Percentiles rank a stretch among this genome's conserved stretches.
phyloP scores from a whole-genome alignment of 495 filamentous ascomycete genomes.

The Pseudoneurospora amorphoporcata region DNA sequence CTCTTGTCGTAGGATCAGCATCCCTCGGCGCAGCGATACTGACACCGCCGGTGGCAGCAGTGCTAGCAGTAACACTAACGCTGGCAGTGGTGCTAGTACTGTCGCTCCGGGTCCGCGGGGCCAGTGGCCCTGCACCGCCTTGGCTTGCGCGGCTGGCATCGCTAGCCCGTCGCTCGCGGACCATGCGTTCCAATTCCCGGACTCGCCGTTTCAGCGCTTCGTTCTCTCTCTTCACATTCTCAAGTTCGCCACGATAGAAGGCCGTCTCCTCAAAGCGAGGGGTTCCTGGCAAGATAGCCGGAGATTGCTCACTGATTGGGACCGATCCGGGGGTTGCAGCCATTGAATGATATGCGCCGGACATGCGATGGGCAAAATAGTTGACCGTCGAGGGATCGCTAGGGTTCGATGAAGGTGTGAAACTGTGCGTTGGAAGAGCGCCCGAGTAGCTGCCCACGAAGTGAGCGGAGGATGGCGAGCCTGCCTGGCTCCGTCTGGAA shows the following conservation, averaged over 20 bases:
- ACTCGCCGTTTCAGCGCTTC: slow-evolving; percentile 63
- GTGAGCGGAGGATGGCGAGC: slow-evolving; percentile 26
- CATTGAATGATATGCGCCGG: slow-evolving; percentile 5
- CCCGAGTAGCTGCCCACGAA: slow-evolving; percentile 1
- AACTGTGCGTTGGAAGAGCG: slow-evolving; percentile 1
- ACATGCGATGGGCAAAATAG: slow-evolving; percentile 23
- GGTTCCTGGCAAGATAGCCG: slow-evolving; percentile 40
- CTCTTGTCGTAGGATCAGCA: slow-evolving; percentile 1
- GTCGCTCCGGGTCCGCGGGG: slow-evolving; percentile 20
- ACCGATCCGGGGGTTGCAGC: slow-evolving; percentile 8
- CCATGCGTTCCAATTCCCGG: slow-evolving; percentile 55
- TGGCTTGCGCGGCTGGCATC: slow-evolving; percentile 25
- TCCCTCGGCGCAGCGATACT: slow-evolving; percentile 22
- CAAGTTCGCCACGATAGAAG: slow-evolving; percentile 59
- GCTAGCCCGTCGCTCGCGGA: slow-evolving; percentile 36
- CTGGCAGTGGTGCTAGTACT: slow-evolving; percentile 31
- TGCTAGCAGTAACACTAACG: slow-evolving; percentile 29
- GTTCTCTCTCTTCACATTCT: slow-evolving; percentile 69
- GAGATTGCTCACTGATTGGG: slow-evolving; percentile 27
- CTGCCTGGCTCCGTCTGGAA: slow-evolving; percentile 31
- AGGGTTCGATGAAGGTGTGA: slow-evolving; percentile 10
- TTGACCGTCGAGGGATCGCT: slow-evolving; percentile 12
- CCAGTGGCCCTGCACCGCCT: neutral
- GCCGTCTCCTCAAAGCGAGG: slow-evolving; percentile 61
- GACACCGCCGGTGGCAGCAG: slow-evolving; percentile 15